Conservation (phyloP, 2,329 filamentous ascomycete species). For the Venturiaceae sp. region DNA sequence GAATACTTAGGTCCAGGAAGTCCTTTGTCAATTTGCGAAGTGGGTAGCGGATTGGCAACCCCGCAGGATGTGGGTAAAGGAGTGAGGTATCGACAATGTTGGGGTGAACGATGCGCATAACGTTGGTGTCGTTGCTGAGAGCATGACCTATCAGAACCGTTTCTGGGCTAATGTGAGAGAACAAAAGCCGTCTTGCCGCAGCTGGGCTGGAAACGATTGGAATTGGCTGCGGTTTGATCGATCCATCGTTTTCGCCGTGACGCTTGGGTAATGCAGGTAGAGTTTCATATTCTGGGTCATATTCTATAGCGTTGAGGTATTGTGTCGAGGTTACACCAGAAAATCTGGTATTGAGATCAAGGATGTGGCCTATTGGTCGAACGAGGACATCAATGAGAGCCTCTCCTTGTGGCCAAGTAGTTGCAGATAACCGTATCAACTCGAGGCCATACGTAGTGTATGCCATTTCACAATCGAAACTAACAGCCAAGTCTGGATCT, state of each 20-base stretch:
- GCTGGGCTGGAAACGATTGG: conserved; percentile 68
- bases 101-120: conserved; percentile 73
- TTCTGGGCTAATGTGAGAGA: conserved; percentile 60
- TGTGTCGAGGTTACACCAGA: conserved; percentile 79
- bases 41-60: conserved; percentile 67
- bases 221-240: conserved; percentile 28
- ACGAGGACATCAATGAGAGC: conserved; percentile 77
- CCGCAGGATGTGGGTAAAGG: conserved; percentile 66
- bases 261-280: not conserved
- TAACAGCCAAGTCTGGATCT: conserved; percentile 49
- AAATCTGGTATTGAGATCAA: conserved; percentile 88
- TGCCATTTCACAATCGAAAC: conserved; percentile 96
- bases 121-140: conserved; percentile 90
- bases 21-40: conserved; percentile 64
- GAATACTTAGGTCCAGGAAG: conserved; percentile 68
- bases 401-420: conserved; percentile 72
- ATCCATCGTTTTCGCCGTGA: conserved; percentile 5
- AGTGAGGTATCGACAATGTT: conserved; percentile 78
- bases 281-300: conserved; percentile 12
- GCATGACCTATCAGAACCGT: conserved; percentile 89
- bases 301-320: conserved; percentile 49
- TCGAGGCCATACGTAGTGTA: conserved; percentile 86
- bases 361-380: conserved; percentile 67
- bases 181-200: conserved; percentile 66
- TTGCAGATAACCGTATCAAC: conserved; percentile 78